phyloP scores from a whole-genome alignment of 371 early-diverging fungal species.

The Quaeritorhiza haematococci region DNA sequence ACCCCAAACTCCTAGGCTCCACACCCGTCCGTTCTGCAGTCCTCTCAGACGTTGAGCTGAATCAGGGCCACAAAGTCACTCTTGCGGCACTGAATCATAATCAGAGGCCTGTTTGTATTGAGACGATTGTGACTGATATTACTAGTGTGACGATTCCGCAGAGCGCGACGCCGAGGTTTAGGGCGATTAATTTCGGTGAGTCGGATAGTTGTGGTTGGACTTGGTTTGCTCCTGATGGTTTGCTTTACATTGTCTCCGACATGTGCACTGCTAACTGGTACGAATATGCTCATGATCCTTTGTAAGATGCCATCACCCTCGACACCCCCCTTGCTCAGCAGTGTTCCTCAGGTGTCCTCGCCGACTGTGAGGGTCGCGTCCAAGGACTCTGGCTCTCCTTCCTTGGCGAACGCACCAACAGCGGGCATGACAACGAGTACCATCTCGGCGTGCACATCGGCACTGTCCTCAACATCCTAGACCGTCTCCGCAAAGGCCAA shows the following conservation, averaged over 20 bases:
- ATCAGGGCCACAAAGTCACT: conserved; percentile 47
- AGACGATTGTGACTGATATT: conserved; percentile 72
- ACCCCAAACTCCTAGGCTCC: conserved; percentile 64
- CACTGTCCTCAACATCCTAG: conserved; percentile 48
- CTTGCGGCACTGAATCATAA: conserved; percentile 76
- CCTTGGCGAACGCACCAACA: conserved; percentile 65
- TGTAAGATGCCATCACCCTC: conserved; percentile 76
- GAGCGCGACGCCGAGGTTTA: conserved; percentile 76
- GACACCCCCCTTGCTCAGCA: conserved; percentile 80
- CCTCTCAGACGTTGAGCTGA: conserved; percentile 51
- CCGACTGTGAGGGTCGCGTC: conserved; percentile 67
- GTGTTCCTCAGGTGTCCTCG: conserved; percentile 80
- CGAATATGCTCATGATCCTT: neutral
- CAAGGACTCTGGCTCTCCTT: conserved; percentile 83
- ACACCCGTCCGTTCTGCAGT: conserved; percentile 66
- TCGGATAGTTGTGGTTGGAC: neutral
- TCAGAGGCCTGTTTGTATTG: conserved; percentile 67
- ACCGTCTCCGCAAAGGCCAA: conserved; percentile 11
- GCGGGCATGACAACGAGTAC: conserved; percentile 68
- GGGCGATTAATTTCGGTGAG: conserved; percentile 41
- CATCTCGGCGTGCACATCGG: conserved; percentile 67
- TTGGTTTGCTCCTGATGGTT: neutral
- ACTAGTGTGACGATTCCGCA: conserved; percentile 75
- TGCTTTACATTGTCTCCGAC: neutral
- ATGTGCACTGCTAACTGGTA: neutral